These are phyloP conservation scores for Oenanthe sinensis DNA, from an alignment of 129 eudicot species.

Conservation along the genomic window DNA sequence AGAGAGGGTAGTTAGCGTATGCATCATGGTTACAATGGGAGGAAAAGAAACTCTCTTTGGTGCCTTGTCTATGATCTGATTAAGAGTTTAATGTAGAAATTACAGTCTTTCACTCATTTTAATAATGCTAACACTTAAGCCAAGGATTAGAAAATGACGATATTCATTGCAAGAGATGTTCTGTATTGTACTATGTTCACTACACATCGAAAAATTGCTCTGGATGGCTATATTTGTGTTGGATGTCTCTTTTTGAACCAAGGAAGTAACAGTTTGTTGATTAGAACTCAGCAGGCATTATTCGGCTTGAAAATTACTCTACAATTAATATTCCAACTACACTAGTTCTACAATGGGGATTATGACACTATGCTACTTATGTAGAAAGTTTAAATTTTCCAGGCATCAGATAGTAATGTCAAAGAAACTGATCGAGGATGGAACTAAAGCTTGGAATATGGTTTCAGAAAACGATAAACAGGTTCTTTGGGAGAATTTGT, in stretches of 20 bases:
- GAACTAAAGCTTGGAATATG: slow-evolving; percentile 65
- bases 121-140: too few species aligned
- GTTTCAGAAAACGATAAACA: slow-evolving; percentile 41
- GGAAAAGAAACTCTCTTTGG: background rate
- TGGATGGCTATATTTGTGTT: background rate
- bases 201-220: background rate
- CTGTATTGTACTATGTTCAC: background rate
- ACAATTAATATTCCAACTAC: background rate
- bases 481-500: slow-evolving; percentile 67
- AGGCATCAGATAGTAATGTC: slow-evolving; percentile 72
- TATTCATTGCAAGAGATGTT: background rate
- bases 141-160: background rate
- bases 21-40: background rate
- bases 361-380: slow-evolving; percentile 2
- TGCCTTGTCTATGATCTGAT: background rate
- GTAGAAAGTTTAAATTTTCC: slow-evolving; percentile 8
- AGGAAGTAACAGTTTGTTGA: background rate
- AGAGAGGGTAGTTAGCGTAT: background rate
- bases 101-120: background rate
- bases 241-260: background rate
- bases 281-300: background rate
- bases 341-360: background rate
- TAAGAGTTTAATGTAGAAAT: background rate
- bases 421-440: slow-evolving; percentile 77
- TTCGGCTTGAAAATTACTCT: background rate